Conservation (phyloP, 78 protist species). For the Protostelium mycophagum region DNA sequence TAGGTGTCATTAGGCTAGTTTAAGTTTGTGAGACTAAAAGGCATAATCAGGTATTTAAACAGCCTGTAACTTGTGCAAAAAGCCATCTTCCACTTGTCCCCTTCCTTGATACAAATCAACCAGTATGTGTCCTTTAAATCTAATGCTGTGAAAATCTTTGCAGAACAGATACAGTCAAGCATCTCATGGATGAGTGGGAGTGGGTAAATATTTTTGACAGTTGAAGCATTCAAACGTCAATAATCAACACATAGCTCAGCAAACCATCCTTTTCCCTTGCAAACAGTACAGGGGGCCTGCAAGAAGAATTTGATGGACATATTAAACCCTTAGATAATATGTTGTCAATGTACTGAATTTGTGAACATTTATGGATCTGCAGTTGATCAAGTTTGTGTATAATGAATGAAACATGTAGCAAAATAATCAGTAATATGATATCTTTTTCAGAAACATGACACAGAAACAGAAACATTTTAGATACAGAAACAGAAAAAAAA, state of each 20-base stretch:
- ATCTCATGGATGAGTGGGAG: slow-evolving; percentile 15
- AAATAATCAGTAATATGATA: no score
- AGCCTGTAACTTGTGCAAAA: slow-evolving; percentile 7
- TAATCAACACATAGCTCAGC: slow-evolving; percentile 37
- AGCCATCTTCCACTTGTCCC: slow-evolving; percentile 14
- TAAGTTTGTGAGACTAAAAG: slow-evolving; percentile 25
- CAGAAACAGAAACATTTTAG: no score
- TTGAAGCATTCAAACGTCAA: slow-evolving; percentile 15
- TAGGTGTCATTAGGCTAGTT: background rate
- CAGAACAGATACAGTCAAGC: background rate
- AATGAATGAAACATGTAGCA: no score
- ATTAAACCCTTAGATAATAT: background rate
- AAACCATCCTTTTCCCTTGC: slow-evolving; percentile 21
- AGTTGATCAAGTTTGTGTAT: no score
- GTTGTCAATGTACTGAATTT: background rate
- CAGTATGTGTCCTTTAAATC: slow-evolving; percentile 18
- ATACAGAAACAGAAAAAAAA: no score
- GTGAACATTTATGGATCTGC: no score
- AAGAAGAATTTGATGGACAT: background rate
- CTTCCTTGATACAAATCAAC: slow-evolving; percentile 6
- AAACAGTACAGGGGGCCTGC: slow-evolving; percentile 22
- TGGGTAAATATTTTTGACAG: slow-evolving; percentile 4
- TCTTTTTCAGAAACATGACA: no score
- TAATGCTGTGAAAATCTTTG: slow-evolving; percentile 10
- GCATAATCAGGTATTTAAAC: slow-evolving; percentile 11